These are phyloP conservation scores for Pseudocercospora fuligena DNA, from an alignment of 2,329 filamentous ascomycete genomes.

Conservation along the genomic window DNA sequence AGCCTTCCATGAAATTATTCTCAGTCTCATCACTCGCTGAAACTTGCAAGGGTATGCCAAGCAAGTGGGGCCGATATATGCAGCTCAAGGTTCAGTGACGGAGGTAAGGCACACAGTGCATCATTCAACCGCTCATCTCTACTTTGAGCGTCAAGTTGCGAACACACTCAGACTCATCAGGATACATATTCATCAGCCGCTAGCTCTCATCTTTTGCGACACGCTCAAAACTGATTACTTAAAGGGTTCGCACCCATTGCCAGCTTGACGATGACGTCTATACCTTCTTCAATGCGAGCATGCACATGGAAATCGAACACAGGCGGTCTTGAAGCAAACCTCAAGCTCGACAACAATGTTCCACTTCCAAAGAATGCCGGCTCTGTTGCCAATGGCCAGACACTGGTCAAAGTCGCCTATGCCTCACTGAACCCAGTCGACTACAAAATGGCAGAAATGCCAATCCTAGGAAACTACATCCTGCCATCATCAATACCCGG, in stretches of 20 bases:
- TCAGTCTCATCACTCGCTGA: too few relatives aligned
- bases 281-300: slow-evolving; percentile 34
- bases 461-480: slow-evolving; percentile 45
- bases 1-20: neutral
- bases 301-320: slow-evolving; percentile 34
- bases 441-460: slow-evolving; percentile 54
- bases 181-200: neutral
- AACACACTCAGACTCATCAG: neutral
- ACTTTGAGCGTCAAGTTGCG: neutral
- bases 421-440: slow-evolving; percentile 57
- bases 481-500: slow-evolving; percentile 53
- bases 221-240: neutral
- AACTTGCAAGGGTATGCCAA: neutral
- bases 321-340: slow-evolving; percentile 42
- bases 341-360: slow-evolving; percentile 38
- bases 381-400: slow-evolving; percentile 36
- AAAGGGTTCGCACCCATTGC: neutral
- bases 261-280: neutral
- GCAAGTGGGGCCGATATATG: neutral
- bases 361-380: slow-evolving; percentile 32
- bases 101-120: neutral
- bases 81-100: neutral
- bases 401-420: slow-evolving; percentile 53
- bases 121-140: neutral
- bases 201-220: neutral